phyloP scores from a whole-genome alignment of 2,329 filamentous ascomycete species.

The Aureobasidium sp. region DNA sequence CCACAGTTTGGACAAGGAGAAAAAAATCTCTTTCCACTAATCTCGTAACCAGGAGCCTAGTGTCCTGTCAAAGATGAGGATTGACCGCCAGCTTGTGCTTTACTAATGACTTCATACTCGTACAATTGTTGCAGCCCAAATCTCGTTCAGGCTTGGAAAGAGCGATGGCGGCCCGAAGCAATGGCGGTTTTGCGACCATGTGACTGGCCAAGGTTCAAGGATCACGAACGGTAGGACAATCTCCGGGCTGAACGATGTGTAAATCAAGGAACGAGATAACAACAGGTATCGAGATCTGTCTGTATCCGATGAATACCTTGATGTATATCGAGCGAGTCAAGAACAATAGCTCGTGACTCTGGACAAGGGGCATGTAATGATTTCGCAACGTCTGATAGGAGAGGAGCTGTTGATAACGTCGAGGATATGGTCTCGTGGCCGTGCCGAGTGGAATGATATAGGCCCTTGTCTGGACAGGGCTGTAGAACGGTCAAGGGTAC shows the following conservation, averaged over 20 bases:
- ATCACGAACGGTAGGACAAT: background rate
- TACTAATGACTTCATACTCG: background rate
- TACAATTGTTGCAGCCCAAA: constrained; percentile 1
- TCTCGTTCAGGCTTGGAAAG: background rate
- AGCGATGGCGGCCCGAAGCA: background rate
- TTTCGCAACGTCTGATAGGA: background rate
- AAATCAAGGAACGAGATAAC: constrained; percentile 6
- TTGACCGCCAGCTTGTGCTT: constrained; percentile 6
- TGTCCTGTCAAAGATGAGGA: background rate
- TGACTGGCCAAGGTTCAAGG: background rate
- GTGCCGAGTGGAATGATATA: background rate
- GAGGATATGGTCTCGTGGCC: background rate
- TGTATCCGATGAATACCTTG: background rate
- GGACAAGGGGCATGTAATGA: background rate
- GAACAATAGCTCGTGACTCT: background rate
- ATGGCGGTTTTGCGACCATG: background rate
- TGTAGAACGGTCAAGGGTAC: background rate
- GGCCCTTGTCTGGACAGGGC: background rate
- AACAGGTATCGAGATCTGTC: background rate
- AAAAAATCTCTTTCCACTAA: background rate
- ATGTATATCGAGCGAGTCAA: constrained; percentile 1
- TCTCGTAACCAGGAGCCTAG: background rate
- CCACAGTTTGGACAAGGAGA: background rate
- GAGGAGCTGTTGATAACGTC: background rate
- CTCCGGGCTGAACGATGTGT: background rate